A percentile compares a stretch with the other conserved stretches of the same genome.
Evolutionary conservation across 148 eudicot species (phyloP).

Genomic region (Dysphania ambrosioides): DNA sequence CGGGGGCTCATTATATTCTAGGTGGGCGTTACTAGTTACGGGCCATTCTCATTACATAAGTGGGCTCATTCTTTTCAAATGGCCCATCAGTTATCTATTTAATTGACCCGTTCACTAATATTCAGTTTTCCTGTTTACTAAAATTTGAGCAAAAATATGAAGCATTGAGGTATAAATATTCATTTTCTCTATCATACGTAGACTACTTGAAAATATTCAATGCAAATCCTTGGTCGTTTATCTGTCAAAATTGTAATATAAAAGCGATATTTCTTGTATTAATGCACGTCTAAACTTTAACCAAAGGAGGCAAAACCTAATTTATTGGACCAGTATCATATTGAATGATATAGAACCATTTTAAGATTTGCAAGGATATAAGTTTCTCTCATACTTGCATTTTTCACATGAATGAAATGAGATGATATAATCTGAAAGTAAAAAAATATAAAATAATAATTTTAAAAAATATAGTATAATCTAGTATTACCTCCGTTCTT

Average conservation of each 20-base stretch:
- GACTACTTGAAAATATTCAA: background rate
- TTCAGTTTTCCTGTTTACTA: background rate
- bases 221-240: background rate
- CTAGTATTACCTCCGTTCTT: too few species aligned
- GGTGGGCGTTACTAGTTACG: constrained; percentile 13
- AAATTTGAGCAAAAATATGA: background rate
- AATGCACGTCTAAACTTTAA: too few species aligned
- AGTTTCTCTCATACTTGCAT: too few species aligned
- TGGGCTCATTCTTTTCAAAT: constrained; percentile 6
- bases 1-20: background rate
- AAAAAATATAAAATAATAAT: too few species aligned
- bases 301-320: background rate
- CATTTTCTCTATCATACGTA: background rate
- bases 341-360: too few species aligned
- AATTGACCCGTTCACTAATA: background rate
- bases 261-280: constrained; percentile 3
- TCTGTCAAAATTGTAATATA: background rate
- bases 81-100: constrained; percentile 1
- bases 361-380: too few species aligned
- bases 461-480: too few species aligned
- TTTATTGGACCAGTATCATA: background rate
- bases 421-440: too few species aligned
- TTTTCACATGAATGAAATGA: too few species aligned
- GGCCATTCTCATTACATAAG: background rate
- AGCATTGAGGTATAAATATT: background rate